phyloP scores from a whole-genome alignment of 2,329 filamentous ascomycete species.

The Alternaria sp. region DNA sequence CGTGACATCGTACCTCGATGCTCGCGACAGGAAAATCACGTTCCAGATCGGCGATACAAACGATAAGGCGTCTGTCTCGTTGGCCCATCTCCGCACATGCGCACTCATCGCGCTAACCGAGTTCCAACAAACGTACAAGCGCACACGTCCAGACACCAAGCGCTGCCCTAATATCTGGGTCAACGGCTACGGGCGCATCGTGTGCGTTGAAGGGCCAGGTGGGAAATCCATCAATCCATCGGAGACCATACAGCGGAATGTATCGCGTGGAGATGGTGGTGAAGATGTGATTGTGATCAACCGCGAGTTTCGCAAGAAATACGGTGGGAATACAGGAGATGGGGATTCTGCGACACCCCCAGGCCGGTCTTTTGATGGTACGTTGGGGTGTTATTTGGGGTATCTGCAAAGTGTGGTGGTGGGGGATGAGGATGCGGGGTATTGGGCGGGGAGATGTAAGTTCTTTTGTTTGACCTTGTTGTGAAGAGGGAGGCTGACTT shows the following conservation, averaged over 20 bases:
- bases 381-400: background rate
- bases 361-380: background rate
- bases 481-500: background rate
- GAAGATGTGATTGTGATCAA: background rate
- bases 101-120: background rate
- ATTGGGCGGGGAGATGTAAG: background rate
- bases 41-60: background rate
- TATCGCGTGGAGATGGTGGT: background rate
- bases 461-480: background rate
- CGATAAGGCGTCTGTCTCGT: background rate
- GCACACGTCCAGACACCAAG: background rate
- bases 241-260: background rate
- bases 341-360: background rate
- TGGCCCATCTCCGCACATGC: background rate
- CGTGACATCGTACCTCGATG: background rate
- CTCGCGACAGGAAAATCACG: background rate
- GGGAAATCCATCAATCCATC: background rate
- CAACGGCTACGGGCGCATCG: background rate
- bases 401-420: background rate
- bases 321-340: background rate
- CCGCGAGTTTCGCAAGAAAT: background rate
- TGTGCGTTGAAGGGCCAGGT: background rate
- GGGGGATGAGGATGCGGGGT: background rate
- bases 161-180: background rate
- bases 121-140: background rate